A percentile compares a stretch with the other conserved stretches of the same genome.
phyloP scores from a whole-genome alignment of 1,139 yeast genomes.

The Diutina sp. region DNA sequence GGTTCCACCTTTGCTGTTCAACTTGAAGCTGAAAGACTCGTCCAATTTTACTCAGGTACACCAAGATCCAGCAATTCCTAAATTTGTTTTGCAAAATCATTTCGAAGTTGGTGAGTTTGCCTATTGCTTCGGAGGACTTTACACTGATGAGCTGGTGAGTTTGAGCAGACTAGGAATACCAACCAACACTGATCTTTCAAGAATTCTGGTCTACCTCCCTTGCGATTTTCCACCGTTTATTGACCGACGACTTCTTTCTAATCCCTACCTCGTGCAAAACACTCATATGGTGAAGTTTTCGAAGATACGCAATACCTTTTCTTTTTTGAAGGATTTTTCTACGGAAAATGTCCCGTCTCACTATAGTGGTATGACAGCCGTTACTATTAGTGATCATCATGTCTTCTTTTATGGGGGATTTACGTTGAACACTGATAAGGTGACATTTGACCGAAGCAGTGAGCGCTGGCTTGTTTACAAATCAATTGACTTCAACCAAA shows the following conservation, averaged over 20 bases:
- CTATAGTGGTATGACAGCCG: constrained; percentile 16
- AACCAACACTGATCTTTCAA: constrained; percentile 14
- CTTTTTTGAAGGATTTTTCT: constrained; percentile 10
- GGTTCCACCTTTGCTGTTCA: constrained; percentile 1
- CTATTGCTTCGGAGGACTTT: constrained; percentile 28
- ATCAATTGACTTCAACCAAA: constrained; percentile 18
- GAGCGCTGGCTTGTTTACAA: constrained; percentile 28
- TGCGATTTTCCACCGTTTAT: constrained; percentile 29
- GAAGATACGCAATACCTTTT: constrained; percentile 20
- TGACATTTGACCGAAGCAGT: constrained; percentile 11
- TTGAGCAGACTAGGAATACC: constrained; percentile 26
- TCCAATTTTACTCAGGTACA: constrained; percentile 4
- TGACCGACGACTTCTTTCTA: constrained; percentile 19
- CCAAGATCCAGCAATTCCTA: constrained; percentile 2
- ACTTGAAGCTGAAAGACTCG: constrained; percentile 2
- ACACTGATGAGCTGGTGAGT: constrained; percentile 9
- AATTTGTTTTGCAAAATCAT: constrained; percentile 21
- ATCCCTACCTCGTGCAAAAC: constrained; percentile 23
- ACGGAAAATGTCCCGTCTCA: constrained; percentile 14
- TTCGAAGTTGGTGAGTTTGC: constrained; percentile 20
- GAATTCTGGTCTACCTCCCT: constrained; percentile 26
- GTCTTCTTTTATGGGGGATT: constrained; percentile 33
- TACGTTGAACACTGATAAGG: constrained; percentile 14
- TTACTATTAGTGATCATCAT: constrained; percentile 22
- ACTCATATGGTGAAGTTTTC: constrained; percentile 16